These are phyloP conservation scores for Suillus luteus DNA, from an alignment of 768 basidiomycete genomes.

Conservation along the genomic window DNA sequence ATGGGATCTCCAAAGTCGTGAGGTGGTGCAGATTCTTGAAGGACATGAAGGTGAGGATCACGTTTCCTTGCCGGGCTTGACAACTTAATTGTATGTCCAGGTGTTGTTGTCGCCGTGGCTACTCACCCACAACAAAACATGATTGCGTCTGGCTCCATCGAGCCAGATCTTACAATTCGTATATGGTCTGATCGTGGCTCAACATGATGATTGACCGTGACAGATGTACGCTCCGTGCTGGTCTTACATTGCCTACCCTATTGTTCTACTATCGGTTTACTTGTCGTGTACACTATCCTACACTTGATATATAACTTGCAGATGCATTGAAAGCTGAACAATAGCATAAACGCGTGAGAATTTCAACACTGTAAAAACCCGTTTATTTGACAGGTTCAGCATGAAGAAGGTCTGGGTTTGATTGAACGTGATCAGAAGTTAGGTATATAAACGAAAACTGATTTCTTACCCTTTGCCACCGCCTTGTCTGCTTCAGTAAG, in stretches of 20 bases:
- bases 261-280: conserved; percentile 14
- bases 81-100: conserved; percentile 5
- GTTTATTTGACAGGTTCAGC: conserved; percentile 59
- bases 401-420: conserved; percentile 52
- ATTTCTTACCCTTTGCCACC: conserved; percentile 66
- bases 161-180: conserved; percentile 78
- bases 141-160: conserved; percentile 87
- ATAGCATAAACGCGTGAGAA: neutral
- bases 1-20: conserved; percentile 89
- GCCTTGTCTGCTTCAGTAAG: conserved; percentile 78
- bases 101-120: conserved; percentile 17
- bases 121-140: conserved; percentile 86
- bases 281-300: conserved; percentile 13
- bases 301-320: conserved; percentile 8
- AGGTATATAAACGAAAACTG: neutral
- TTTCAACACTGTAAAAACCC: conserved; percentile 3
- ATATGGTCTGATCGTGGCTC: conserved; percentile 70
- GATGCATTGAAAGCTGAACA: conserved; percentile 17
- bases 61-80: neutral
- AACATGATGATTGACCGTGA: conserved; percentile 17
- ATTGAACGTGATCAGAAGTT: neutral
- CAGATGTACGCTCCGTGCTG: neutral
- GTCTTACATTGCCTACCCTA: conserved; percentile 5
- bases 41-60: conserved; percentile 65
- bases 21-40: conserved; percentile 78